Percentiles rank a stretch among this genome's conserved stretches.
These are phyloP conservation scores for Pharnaceum exiguum DNA, from an alignment of 148 eudicot genomes.

Conservation along the genomic window DNA sequence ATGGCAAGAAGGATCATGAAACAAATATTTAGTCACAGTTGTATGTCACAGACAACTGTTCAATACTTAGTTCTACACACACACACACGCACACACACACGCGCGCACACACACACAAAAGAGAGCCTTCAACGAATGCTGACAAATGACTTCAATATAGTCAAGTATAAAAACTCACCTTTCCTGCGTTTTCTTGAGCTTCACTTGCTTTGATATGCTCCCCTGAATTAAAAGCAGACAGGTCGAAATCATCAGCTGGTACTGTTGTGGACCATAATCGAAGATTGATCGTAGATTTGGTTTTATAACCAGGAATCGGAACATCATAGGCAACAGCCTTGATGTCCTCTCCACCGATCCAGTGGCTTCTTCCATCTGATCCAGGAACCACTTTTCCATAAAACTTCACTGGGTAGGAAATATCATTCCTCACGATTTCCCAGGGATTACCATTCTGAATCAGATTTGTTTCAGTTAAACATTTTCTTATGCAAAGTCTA, in stretches of 20 bases:
- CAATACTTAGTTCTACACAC: too few relatives aligned
- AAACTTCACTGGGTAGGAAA: slow-evolving; percentile 65
- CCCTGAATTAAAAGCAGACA: slow-evolving; percentile 63
- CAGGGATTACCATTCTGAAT: slow-evolving; percentile 70
- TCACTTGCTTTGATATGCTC: slow-evolving; percentile 64
- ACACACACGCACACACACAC: too few relatives aligned
- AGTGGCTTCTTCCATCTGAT: slow-evolving; percentile 53
- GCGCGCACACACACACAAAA: too few relatives aligned
- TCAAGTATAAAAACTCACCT: slow-evolving; percentile 51
- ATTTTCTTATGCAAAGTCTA: background rate
- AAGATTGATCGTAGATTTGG: slow-evolving; percentile 62
- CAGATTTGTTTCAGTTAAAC: background rate
- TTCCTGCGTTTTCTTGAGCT: slow-evolving; percentile 64
- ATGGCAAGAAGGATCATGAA: too few relatives aligned
- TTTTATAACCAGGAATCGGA: slow-evolving; percentile 77
- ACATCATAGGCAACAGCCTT: slow-evolving; percentile 73
- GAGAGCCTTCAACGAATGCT: too few relatives aligned
- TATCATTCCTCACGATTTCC: slow-evolving; percentile 67
- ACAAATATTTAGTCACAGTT: too few relatives aligned
- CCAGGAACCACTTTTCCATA: slow-evolving; percentile 49
- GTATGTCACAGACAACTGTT: too few relatives aligned
- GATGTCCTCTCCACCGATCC: slow-evolving; percentile 85
- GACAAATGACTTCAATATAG: background rate
- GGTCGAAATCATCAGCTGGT: slow-evolving; percentile 50
- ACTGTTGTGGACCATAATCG: slow-evolving; percentile 72